These are phyloP conservation scores for Cymbopogon citratus DNA, from an alignment of 176 grass and related monocot genomes.

Conservation along the genomic window DNA sequence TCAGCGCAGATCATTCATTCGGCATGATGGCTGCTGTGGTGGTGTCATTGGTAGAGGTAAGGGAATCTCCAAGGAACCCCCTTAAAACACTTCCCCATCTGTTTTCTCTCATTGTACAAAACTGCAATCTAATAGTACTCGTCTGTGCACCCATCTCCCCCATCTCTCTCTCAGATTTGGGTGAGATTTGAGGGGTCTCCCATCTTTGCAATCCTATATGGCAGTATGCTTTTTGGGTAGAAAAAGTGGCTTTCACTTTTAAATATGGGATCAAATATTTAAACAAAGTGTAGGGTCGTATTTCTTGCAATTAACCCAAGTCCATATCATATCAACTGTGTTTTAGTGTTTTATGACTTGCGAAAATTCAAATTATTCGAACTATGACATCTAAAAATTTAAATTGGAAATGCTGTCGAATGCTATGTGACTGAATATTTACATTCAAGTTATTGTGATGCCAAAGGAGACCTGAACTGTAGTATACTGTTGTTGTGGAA, in stretches of 20 bases:
- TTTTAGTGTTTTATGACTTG: background rate
- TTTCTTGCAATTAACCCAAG: background rate
- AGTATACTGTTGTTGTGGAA: background rate
- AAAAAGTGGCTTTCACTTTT: background rate
- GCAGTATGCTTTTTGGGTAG: background rate
- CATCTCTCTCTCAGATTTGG: background rate
- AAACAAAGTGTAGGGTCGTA: background rate
- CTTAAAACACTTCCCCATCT: background rate
- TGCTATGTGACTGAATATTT: background rate
- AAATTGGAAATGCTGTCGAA: background rate
- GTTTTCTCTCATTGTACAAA: background rate
- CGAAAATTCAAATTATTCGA: background rate
- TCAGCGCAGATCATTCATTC: constrained; percentile 66
- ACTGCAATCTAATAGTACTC: background rate
- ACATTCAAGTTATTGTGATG: background rate
- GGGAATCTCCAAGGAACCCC: background rate
- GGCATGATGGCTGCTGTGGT: constrained; percentile 87
- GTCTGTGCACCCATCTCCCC: background rate
- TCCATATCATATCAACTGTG: background rate
- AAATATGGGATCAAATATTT: background rate
- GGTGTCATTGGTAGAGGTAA: constrained; percentile 76
- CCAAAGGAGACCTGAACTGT: background rate
- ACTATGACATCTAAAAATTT: background rate
- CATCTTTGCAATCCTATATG: background rate
- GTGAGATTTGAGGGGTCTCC: background rate